Evolutionary conservation across 2,329 filamentous ascomycete species (phyloP).

Genomic region (Fusarium pininemorale): DNA sequence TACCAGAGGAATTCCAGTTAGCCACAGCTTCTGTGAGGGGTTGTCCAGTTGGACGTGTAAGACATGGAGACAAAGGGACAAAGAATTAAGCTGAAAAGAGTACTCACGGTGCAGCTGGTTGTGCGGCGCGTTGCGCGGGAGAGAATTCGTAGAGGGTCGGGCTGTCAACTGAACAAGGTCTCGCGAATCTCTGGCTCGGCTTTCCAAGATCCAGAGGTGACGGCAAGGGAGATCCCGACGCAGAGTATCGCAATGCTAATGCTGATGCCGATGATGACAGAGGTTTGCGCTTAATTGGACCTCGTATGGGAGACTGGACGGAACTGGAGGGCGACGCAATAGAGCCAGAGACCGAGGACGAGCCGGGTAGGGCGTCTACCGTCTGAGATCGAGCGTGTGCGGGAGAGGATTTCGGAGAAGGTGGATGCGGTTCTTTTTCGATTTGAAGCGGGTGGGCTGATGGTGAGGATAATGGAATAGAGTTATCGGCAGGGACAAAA

Average conservation of each 20-base stretch:
- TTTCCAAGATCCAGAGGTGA: constrained; percentile 54
- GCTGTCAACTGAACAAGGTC: constrained; percentile 66
- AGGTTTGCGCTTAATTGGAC: constrained; percentile 67
- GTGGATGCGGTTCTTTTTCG: constrained; percentile 9
- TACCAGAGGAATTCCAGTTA: constrained; percentile 44
- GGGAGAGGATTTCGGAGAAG: constrained; percentile 28
- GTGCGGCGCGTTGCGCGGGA: constrained; percentile 31
- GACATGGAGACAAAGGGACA: constrained; percentile 15
- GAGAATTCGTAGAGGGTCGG: constrained; percentile 70
- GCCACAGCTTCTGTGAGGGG: constrained; percentile 18
- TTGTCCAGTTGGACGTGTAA: background rate
- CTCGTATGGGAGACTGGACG: constrained; percentile 34
- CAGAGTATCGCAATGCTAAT: constrained; percentile 40
- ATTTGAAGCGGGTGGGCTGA: constrained; percentile 28
- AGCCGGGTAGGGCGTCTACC: constrained; percentile 33
- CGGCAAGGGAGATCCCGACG: constrained; percentile 39
- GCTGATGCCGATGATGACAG: constrained; percentile 59
- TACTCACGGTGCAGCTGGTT: constrained; percentile 43
- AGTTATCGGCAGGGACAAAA: constrained; percentile 28
- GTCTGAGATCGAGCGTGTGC: constrained; percentile 41
- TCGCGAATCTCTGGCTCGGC: constrained; percentile 64
- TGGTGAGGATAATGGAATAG: constrained; percentile 31
- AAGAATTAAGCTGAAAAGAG: background rate
- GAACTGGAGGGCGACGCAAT: constrained; percentile 14
- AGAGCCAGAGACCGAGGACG: constrained; percentile 32